Evolutionary conservation across 2,329 filamentous ascomycete genomes (phyloP).

Genomic region (Periconia sp.): DNA sequence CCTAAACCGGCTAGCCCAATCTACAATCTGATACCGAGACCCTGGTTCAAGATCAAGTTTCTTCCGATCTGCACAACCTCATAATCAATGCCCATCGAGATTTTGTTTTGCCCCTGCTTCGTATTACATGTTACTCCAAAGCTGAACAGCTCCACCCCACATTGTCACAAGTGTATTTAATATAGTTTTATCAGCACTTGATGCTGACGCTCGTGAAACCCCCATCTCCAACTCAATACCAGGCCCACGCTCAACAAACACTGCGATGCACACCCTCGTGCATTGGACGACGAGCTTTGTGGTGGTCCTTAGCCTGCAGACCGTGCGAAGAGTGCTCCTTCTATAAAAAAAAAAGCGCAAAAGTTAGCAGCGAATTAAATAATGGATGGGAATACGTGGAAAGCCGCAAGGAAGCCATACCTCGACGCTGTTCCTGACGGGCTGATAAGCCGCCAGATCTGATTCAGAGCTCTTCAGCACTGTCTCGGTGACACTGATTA

Average conservation of each 20-base stretch:
- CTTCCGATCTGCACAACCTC: neutral
- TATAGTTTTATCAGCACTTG: neutral
- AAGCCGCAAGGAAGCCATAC: neutral
- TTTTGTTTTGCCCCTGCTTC: neutral
- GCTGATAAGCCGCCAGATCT: constrained; percentile 56
- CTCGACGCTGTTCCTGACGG: constrained; percentile 42
- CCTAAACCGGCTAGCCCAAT: constrained; percentile 17
- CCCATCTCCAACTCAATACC: neutral
- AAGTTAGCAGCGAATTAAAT: neutral
- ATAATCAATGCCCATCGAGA: neutral
- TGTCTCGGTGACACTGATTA: constrained; percentile 61
- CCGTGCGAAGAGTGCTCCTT: constrained; percentile 45
- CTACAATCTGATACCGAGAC: constrained; percentile 11
- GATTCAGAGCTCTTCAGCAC: constrained; percentile 57
- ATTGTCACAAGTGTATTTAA: neutral
- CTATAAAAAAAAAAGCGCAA: constrained; percentile 2
- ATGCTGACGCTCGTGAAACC: neutral
- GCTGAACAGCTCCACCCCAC: neutral
- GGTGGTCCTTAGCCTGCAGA: constrained; percentile 42
- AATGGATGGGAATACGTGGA: too few species aligned
- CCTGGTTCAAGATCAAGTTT: constrained; percentile 9
- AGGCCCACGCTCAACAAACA: constrained; percentile 43
- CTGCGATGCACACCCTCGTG: constrained; percentile 50
- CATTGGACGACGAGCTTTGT: constrained; percentile 51
- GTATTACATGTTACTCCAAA: neutral